phyloP scores from a whole-genome alignment of 345 rosid genomes.

The Kernera saxatilis region DNA sequence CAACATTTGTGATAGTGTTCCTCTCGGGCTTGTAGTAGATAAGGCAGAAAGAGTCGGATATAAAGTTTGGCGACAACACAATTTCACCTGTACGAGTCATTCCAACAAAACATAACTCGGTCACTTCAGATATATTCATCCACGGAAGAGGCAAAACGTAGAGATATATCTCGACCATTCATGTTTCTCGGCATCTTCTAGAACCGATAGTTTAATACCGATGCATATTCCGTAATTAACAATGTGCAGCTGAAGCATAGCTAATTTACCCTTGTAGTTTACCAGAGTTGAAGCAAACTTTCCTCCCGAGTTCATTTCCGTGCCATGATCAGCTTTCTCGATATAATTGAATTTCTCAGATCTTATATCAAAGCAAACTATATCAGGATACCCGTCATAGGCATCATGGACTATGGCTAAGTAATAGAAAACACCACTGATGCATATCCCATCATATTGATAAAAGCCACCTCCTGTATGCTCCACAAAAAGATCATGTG shows the following conservation, averaged over 20 bases:
- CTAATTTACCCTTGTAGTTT: conserved; percentile 16
- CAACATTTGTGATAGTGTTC: not conserved
- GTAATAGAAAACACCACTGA: conserved; percentile 14
- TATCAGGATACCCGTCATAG: not conserved
- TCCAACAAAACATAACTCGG: not conserved
- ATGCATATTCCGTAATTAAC: not conserved
- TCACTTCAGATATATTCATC: not conserved
- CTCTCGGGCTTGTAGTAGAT: not conserved
- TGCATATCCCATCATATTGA: conserved; percentile 1
- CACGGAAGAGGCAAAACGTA: not conserved
- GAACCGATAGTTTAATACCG: conserved; percentile 1
- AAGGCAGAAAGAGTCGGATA: not conserved
- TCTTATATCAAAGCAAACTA: not conserved
- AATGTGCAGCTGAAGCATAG: not conserved
- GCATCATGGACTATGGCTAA: not conserved
- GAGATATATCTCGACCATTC: not conserved
- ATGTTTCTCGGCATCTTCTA: not conserved
- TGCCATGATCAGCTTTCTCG: not conserved
- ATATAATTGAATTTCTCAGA: not conserved
- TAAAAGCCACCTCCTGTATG: not conserved
- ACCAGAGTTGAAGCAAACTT: not conserved
- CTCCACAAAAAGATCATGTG: not conserved
- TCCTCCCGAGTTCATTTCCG: too few species aligned
- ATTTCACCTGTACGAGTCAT: not conserved
- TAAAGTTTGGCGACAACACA: not conserved